These are phyloP conservation scores for Artomyces pyxidatus DNA, from an alignment of 768 basidiomycete genomes.

Conservation along the genomic window DNA sequence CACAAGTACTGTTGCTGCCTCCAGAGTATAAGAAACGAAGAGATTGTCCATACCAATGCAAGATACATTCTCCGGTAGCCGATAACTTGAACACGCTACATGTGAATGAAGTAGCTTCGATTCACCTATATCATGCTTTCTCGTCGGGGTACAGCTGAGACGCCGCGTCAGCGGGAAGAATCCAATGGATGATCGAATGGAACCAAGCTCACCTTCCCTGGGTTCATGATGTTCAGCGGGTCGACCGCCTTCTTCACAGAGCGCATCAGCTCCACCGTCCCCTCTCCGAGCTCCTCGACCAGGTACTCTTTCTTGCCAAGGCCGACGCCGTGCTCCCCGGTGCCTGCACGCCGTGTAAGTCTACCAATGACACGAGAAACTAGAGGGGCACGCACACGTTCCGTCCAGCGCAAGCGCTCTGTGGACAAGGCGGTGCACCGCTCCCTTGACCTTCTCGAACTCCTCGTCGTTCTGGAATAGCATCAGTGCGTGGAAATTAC, in stretches of 20 bases:
- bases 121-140: no score
- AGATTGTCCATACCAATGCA: no score
- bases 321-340: slow-evolving; percentile 85
- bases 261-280: slow-evolving; percentile 81
- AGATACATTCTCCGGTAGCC: no score
- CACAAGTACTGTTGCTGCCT: no score
- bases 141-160: no score
- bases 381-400: slow-evolving; percentile 45
- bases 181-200: no score
- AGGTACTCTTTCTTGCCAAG: slow-evolving; percentile 84
- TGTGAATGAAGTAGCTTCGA: no score
- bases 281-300: slow-evolving; percentile 70
- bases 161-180: no score
- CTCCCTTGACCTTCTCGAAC: slow-evolving; percentile 41
- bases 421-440: slow-evolving; percentile 63
- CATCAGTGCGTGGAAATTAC: slow-evolving; percentile 45
- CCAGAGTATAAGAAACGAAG: no score
- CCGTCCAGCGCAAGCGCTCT: slow-evolving; percentile 70
- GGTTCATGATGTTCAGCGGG: slow-evolving; percentile 77
- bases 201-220: slow-evolving; percentile 67
- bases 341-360: slow-evolving; percentile 36
- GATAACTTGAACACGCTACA: no score
- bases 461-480: slow-evolving; percentile 55
- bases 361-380: slow-evolving; percentile 1
- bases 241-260: slow-evolving; percentile 76